Evolutionary conservation across 352 stramenopile genomes (phyloP).

Genomic region (Pythium vanterpoolii): DNA sequence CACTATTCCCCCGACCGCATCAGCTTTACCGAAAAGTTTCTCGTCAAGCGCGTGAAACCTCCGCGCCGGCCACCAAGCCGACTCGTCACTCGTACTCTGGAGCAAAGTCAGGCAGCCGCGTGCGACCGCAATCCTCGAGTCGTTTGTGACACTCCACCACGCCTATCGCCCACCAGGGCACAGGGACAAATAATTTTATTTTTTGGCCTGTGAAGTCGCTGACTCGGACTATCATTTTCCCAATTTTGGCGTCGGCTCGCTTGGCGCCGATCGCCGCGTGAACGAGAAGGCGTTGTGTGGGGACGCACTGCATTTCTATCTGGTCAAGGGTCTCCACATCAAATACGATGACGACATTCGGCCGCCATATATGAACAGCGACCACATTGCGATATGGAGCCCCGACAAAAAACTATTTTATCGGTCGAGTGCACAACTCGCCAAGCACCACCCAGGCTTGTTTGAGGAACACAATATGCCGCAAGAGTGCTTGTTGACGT

Average conservation of each 20-base stretch:
- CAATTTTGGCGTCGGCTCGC: conserved; percentile 52
- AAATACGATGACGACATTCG: conserved; percentile 18
- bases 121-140: conserved; percentile 57
- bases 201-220: conserved; percentile 60
- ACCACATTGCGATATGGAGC: conserved; percentile 39
- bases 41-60: conserved; percentile 60
- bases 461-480: conserved; percentile 34
- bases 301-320: conserved; percentile 56
- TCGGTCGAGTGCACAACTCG: conserved; percentile 42
- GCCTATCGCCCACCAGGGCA: conserved; percentile 38
- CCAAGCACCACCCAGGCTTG: conserved; percentile 48
- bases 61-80: conserved; percentile 59
- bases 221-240: conserved; percentile 72
- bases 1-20: conserved; percentile 63
- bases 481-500: conserved; percentile 63
- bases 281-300: conserved; percentile 50
- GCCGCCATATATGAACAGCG: conserved; percentile 66
- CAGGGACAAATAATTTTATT: conserved; percentile 81
- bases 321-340: conserved; percentile 18
- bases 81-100: conserved; percentile 78
- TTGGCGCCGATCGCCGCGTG: conserved; percentile 38
- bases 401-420: conserved; percentile 43
- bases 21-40: conserved; percentile 36
- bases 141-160: conserved; percentile 41
- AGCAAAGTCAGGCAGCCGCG: conserved; percentile 62